Conservation (phyloP, 1,284 basidiomycete genomes). For the Pseudozyma tsukubaensis region DNA sequence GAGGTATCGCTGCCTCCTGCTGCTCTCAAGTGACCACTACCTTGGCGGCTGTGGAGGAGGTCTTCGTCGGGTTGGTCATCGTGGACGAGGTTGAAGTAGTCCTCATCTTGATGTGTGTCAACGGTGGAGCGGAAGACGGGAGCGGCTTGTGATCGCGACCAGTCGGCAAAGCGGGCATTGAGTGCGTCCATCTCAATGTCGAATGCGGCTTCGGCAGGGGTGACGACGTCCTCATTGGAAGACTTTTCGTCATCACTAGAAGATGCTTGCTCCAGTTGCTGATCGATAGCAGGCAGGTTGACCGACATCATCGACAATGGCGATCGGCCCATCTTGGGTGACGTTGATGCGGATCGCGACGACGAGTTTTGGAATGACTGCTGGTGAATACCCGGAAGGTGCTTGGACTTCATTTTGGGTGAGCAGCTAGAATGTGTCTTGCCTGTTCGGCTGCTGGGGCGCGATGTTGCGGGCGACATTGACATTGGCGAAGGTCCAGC, state of each 20-base stretch:
- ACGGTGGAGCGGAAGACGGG: neutral
- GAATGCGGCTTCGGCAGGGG: conserved; percentile 18
- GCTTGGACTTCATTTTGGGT: conserved; percentile 43
- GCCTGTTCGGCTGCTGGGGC: conserved; percentile 20
- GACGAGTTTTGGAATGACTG: conserved; percentile 21
- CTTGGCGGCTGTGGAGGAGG: neutral
- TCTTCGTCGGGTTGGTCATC: conserved; percentile 10
- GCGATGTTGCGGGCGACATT: conserved; percentile 6
- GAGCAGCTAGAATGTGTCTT: conserved; percentile 42
- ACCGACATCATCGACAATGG: conserved; percentile 35
- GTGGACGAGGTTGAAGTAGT: conserved; percentile 43
- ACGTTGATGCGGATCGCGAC: conserved; percentile 27
- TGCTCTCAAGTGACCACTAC: neutral
- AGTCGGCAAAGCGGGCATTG: conserved; percentile 42
- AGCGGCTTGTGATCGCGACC: conserved; percentile 21
- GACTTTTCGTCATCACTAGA: neutral
- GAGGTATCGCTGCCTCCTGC: conserved; percentile 36
- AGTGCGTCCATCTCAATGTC: conserved; percentile 48
- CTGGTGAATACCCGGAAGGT: conserved; percentile 34
- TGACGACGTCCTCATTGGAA: neutral
- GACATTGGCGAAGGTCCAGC: conserved; percentile 5
- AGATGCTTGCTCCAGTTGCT: conserved; percentile 9
- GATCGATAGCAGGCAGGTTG: conserved; percentile 39
- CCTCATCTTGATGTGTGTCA: conserved; percentile 14
- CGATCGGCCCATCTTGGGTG: conserved; percentile 35